Percentiles rank a stretch among this genome's conserved stretches.
Conservation (phyloP, 768 basidiomycete species). For the Holtermanniella nyarrowii region DNA sequence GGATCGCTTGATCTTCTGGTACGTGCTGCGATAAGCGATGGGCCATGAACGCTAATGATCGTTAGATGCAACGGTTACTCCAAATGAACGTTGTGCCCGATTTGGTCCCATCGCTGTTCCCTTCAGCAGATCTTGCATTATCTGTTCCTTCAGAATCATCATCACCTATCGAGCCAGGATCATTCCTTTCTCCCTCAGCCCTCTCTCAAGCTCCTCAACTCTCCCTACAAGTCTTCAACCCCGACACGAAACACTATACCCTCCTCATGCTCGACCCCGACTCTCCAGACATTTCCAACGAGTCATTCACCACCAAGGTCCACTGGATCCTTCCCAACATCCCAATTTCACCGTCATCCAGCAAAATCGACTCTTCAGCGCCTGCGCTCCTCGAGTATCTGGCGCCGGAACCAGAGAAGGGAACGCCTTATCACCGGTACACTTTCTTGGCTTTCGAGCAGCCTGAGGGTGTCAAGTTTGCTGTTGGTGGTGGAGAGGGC, state of each 20-base stretch:
- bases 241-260: slow-evolving; percentile 71
- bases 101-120: slow-evolving; percentile 62
- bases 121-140: slow-evolving; percentile 51
- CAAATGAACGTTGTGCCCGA: slow-evolving; percentile 90
- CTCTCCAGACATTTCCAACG: slow-evolving; percentile 61
- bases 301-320: slow-evolving; percentile 45
- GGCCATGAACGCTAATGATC: not conserved
- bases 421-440: slow-evolving; percentile 86
- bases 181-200: slow-evolving; percentile 28
- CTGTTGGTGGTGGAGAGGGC: slow-evolving; percentile 13
- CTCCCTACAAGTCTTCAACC: slow-evolving; percentile 66
- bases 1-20: slow-evolving; percentile 77
- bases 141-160: slow-evolving; percentile 41
- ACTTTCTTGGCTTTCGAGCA: slow-evolving; percentile 66
- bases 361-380: slow-evolving; percentile 13
- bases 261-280: slow-evolving; percentile 83
- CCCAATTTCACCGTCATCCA: slow-evolving; percentile 41
- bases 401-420: slow-evolving; percentile 83
- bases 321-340: slow-evolving; percentile 46
- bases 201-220: slow-evolving; percentile 61
- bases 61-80: slow-evolving; percentile 80
- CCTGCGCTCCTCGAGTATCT: slow-evolving; percentile 48
- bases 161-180: slow-evolving; percentile 49
- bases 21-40: slow-evolving; percentile 28
- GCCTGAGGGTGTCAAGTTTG: slow-evolving; percentile 23